A percentile compares a stretch with the other conserved stretches of the same genome.
Conservation (phyloP, 805 yeast genomes). For the Diddensiella caesifluorescens region DNA sequence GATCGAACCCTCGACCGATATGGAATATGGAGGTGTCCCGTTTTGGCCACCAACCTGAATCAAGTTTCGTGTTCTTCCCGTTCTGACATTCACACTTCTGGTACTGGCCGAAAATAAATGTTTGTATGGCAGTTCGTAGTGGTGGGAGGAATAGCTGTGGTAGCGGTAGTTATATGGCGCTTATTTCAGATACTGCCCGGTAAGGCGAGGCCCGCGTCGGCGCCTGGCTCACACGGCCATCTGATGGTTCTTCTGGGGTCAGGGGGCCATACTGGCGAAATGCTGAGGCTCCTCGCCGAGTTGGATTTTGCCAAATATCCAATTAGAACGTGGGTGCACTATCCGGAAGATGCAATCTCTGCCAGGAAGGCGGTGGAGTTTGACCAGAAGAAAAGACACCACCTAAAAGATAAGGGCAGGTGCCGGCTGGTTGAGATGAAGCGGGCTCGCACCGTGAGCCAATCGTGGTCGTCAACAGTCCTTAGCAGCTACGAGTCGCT, state of each 20-base stretch:
- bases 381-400: slow-evolving; percentile 17
- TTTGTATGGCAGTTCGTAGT: too few relatives aligned
- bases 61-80: too few relatives aligned
- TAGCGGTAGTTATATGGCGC: not conserved
- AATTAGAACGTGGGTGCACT: slow-evolving; percentile 34
- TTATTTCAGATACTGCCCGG: slow-evolving; percentile 1
- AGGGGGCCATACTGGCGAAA: slow-evolving; percentile 97
- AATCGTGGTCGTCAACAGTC: slow-evolving; percentile 44
- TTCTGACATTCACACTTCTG: too few relatives aligned
- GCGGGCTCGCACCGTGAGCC: slow-evolving; percentile 61
- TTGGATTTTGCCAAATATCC: slow-evolving; percentile 30
- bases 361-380: slow-evolving; percentile 28
- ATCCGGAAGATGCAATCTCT: slow-evolving; percentile 51
- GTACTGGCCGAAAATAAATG: too few relatives aligned
- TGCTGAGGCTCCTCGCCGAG: slow-evolving; percentile 59
- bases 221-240: too few relatives aligned
- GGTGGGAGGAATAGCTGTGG: not conserved
- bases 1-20: too few relatives aligned
- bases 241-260: slow-evolving; percentile 76
- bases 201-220: not conserved
- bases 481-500: slow-evolving; percentile 41
- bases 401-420: slow-evolving; percentile 33
- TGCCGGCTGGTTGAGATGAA: slow-evolving; percentile 36
- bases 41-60: too few relatives aligned
- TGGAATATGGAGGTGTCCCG: too few relatives aligned